Base-by-base conservation (phyloP, 2,329 filamentous ascomycete species). In the Penicillium polonicum region DNA sequence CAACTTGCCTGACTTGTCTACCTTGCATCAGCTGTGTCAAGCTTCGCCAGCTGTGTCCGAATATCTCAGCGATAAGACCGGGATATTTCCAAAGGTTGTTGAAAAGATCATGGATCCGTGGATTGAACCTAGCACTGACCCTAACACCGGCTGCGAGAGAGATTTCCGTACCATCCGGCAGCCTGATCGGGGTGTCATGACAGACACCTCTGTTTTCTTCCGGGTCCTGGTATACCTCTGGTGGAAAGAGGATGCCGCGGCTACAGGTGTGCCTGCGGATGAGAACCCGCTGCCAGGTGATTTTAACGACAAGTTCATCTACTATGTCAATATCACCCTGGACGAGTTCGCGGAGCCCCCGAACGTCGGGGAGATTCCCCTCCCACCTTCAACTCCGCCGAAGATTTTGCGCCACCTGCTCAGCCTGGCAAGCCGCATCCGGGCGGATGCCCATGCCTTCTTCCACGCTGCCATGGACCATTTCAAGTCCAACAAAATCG, bases 321-420 rank as follows among this genome's bases (percentile, higher is more conserved):
- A 27, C 9, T 4, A 2, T 5, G 2, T 29, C 9, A 44, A 44
- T 4, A 5, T 25, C 1, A 1, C 13, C 2, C 2, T 4, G 1
- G 15, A 17, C 15, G 41, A 21, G 7, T 43, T 9, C 13, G 4
- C 2, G 4, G 10, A 7, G n/a, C 10, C 10, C 31, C 1, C 1
- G 2, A 15, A 7, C n/a, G n/a, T 33, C 17, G 49, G 49, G 4
- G 1, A 2, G 0, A 6, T 17, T 29, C 7, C 7, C 2, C 29
- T 52, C 7, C 50, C 50, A 4, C 2, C 1, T 0, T 27, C 21
- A 27, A 52, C 50, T 8, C 50, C 50, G 2, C 29, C 21, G 2
- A 25, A 21, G 3, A 3, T 27, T 12, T 21, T 44, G 7, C 38
- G 19, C 0, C 10, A 41, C 13, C 29, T 52, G 0, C 12, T 52